These are phyloP conservation scores for Ceratobasidium sp. DNA, from an alignment of 1,284 basidiomycete genomes.

Conservation along the genomic window DNA sequence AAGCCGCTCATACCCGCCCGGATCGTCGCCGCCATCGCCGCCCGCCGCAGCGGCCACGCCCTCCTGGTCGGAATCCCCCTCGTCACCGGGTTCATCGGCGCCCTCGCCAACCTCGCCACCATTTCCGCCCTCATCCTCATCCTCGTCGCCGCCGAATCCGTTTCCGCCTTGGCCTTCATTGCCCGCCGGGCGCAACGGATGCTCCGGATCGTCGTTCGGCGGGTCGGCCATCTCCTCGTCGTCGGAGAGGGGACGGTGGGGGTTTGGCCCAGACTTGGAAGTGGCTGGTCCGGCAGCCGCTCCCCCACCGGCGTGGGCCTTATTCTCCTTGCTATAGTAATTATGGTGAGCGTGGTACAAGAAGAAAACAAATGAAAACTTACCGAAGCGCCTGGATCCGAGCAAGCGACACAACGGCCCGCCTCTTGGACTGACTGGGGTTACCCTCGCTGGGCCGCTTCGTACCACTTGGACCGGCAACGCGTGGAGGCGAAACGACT, in stretches of 20 bases:
- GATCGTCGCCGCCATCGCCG: background rate
- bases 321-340: background rate
- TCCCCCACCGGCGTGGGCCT: background rate
- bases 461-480: background rate
- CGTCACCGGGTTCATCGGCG: no score
- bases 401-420: background rate
- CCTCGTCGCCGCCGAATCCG: background rate
- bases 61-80: no score
- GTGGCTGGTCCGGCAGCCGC: background rate
- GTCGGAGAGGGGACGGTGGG: background rate
- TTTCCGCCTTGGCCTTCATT: background rate
- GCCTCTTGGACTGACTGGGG: background rate
- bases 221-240: constrained; percentile 2
- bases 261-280: background rate
- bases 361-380: no score
- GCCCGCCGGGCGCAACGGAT: background rate
- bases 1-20: background rate
- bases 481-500: background rate
- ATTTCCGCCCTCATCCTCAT: background rate
- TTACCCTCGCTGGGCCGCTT: background rate
- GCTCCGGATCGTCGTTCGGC: background rate
- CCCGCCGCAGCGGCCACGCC: background rate
- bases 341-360: no score
- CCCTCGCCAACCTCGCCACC: no score
- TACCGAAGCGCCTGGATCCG: background rate